A percentile compares a stretch with the other conserved stretches of the same genome.
Evolutionary conservation across 257 asterid genomes (phyloP).

Genomic region (Lycium barbarum): DNA sequence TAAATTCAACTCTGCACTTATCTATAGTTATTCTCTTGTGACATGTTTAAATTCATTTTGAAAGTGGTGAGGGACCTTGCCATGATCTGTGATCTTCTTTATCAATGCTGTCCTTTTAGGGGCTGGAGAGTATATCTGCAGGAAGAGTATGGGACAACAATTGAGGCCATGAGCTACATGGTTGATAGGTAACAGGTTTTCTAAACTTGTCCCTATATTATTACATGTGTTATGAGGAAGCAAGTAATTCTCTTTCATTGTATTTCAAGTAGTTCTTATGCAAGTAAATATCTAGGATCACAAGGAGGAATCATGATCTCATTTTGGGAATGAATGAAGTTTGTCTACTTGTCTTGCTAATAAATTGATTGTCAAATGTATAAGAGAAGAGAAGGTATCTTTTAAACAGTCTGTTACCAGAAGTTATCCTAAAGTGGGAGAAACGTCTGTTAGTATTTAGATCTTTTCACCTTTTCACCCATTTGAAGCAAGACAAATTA

Average conservation of each 20-base stretch:
- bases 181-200: slow-evolving; percentile 54
- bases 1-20: background rate
- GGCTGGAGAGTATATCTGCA: slow-evolving; percentile 97
- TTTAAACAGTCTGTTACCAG: slow-evolving; percentile 1
- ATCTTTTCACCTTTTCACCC: background rate
- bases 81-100: background rate
- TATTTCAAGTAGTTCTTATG: background rate
- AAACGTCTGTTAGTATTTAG: background rate
- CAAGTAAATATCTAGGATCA: background rate
- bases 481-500: background rate
- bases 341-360: background rate
- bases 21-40: background rate
- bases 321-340: background rate
- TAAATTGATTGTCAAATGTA: background rate
- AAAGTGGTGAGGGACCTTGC: background rate
- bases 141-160: slow-evolving; percentile 88
- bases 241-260: background rate
- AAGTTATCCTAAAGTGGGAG: background rate
- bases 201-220: background rate
- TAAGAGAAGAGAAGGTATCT: background rate
- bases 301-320: background rate
- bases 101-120: slow-evolving; percentile 43
- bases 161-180: slow-evolving; percentile 77
- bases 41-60: background rate
- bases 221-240: background rate